Evolutionary conservation across 495 filamentous ascomycete genomes (phyloP).

Genomic region (Xylaria cubensis): DNA sequence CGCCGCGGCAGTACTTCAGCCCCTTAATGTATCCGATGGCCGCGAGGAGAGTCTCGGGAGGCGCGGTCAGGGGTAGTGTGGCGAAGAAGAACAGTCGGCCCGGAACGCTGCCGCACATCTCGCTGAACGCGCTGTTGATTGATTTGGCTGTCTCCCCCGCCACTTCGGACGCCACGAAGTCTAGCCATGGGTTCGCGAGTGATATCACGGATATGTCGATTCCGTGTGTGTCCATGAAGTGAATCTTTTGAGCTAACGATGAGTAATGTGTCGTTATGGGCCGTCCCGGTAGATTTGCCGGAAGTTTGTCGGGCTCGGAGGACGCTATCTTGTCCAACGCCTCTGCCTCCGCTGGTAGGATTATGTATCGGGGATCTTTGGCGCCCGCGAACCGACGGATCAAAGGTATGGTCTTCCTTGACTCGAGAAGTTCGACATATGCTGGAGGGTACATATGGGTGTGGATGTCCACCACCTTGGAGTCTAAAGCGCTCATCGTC

Average conservation of each 20-base stretch:
- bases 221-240: conserved; percentile 84
- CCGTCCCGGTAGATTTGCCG: conserved; percentile 59
- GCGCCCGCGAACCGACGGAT: conserved; percentile 71
- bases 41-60: conserved; percentile 62
- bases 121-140: conserved; percentile 80
- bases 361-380: conserved; percentile 73
- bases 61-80: conserved; percentile 77
- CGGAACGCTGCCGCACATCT: conserved; percentile 65
- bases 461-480: conserved; percentile 80
- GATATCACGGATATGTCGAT: conserved; percentile 87
- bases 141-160: conserved; percentile 65
- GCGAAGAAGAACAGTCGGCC: conserved; percentile 80
- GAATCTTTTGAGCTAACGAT: conserved; percentile 73
- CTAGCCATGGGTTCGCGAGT: conserved; percentile 95
- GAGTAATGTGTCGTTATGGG: conserved; percentile 79
- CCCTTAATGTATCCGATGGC: conserved; percentile 68
- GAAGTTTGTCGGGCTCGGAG: conserved; percentile 50
- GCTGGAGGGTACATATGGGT: conserved; percentile 91
- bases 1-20: conserved; percentile 74
- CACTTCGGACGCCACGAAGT: conserved; percentile 72
- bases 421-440: conserved; percentile 81
- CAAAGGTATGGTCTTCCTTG: conserved; percentile 78
- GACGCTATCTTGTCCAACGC: conserved; percentile 53
- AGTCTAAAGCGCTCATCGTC: conserved; percentile 31
- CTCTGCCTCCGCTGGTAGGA: conserved; percentile 71